Evolutionary conservation across 345 rosid genomes (phyloP).

Genomic region (Rhizophora apiculata): DNA sequence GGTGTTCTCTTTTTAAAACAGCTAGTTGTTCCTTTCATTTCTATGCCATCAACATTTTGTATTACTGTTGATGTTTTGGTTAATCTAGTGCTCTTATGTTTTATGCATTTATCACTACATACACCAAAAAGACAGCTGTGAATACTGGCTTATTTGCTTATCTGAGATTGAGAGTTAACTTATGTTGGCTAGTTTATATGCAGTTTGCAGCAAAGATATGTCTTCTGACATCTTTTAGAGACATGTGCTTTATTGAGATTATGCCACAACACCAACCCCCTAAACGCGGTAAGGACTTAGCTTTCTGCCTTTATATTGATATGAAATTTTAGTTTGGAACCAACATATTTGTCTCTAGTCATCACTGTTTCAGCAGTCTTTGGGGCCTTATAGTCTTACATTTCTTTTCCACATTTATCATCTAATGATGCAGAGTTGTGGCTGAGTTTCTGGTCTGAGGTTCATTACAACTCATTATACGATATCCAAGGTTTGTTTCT

Average conservation of each 20-base stretch:
- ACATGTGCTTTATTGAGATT: slow-evolving; percentile 87
- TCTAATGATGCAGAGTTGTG: slow-evolving; percentile 68
- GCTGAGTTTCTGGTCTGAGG: slow-evolving; percentile 99
- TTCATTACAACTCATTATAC: slow-evolving; percentile 92
- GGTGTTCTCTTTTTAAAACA: slow-evolving; percentile 15
- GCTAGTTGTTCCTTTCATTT: slow-evolving; percentile 8
- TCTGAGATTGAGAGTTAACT: neutral
- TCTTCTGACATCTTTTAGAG: slow-evolving; percentile 90
- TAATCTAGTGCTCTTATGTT: neutral
- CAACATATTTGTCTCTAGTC: neutral
- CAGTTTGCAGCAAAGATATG: slow-evolving; percentile 97
- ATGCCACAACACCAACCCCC: slow-evolving; percentile 65
- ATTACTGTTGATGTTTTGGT: neutral
- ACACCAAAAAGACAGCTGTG: neutral
- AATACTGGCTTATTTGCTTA: neutral
- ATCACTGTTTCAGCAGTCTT: neutral
- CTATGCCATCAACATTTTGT: neutral
- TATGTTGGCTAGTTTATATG: slow-evolving; percentile 18
- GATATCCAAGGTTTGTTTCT: slow-evolving; percentile 64
- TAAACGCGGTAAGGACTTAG: slow-evolving; percentile 49
- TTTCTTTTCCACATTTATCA: slow-evolving; percentile 1
- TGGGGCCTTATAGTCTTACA: neutral
- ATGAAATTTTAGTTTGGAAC: neutral
- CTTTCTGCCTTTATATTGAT: neutral
- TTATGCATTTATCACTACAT: neutral